Evolutionary conservation across 345 rosid genomes (phyloP).

Genomic region (Moricandia moricandioides): DNA sequence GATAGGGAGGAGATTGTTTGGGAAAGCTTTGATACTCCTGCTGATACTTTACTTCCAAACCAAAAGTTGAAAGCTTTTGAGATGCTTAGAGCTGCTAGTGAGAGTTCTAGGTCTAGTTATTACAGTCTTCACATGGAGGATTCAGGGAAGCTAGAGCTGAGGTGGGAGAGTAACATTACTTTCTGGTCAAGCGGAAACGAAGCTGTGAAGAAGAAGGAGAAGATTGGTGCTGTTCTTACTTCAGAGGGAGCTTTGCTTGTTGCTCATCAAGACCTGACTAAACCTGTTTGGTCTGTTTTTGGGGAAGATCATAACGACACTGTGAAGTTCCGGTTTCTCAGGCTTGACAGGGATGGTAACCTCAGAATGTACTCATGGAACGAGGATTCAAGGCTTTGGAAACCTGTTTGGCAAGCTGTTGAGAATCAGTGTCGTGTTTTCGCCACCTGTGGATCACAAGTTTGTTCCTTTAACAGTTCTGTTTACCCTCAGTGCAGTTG

Average conservation of each 20-base stretch:
- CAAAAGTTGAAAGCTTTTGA: slow-evolving; percentile 48
- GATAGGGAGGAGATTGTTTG: slow-evolving; percentile 47
- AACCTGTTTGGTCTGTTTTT: slow-evolving; percentile 55
- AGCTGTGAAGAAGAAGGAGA: slow-evolving; percentile 10
- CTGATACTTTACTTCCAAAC: slow-evolving; percentile 70
- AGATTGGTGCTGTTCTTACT: slow-evolving; percentile 57
- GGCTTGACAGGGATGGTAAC: slow-evolving; percentile 78
- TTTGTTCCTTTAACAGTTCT: slow-evolving; percentile 55
- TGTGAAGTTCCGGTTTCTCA: slow-evolving; percentile 59
- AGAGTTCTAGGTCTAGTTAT: slow-evolving; percentile 59
- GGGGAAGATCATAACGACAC: slow-evolving; percentile 72
- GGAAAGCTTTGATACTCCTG: slow-evolving; percentile 75
- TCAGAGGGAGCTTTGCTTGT: slow-evolving; percentile 57
- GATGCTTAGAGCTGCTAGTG: slow-evolving; percentile 63
- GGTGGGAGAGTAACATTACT: slow-evolving; percentile 62
- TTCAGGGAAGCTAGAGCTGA: slow-evolving; percentile 55
- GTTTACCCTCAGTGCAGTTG: slow-evolving; percentile 55
- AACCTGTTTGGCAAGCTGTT: slow-evolving; percentile 84
- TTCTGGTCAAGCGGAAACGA: slow-evolving; percentile 57
- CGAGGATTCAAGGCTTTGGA: slow-evolving; percentile 51
- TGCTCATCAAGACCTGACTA: slow-evolving; percentile 25
- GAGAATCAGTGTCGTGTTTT: slow-evolving; percentile 82
- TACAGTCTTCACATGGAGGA: slow-evolving; percentile 62
- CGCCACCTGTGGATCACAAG: slow-evolving; percentile 65
- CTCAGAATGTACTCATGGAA: slow-evolving; percentile 76